Conservation (phyloP, 1,139 yeast genomes). For the Kodamaea derodonti region DNA sequence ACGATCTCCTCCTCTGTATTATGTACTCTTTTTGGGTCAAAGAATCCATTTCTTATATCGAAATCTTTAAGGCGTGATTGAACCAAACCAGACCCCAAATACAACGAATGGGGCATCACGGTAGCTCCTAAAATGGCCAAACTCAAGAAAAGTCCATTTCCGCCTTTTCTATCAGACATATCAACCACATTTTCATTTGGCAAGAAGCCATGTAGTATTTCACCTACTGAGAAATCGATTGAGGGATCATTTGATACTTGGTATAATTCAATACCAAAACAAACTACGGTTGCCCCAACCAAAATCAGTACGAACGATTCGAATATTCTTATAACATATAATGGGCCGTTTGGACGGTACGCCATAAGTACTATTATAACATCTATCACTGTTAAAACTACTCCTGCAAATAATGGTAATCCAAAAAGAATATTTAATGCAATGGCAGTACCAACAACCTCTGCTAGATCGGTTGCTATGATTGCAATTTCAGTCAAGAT, state of each 20-base stretch:
- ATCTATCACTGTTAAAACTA: conserved; percentile 75
- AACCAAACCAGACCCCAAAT: conserved; percentile 88
- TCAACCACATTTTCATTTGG: conserved; percentile 70
- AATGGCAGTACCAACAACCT: conserved; percentile 88
- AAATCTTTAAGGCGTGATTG: conserved; percentile 84
- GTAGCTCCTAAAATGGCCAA: conserved; percentile 95
- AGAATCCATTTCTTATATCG: conserved; percentile 62
- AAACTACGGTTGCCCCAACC: conserved; percentile 78
- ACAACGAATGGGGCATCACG: conserved; percentile 95
- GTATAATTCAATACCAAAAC: conserved; percentile 77
- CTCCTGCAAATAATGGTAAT: conserved; percentile 78
- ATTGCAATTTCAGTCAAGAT: conserved; percentile 70
- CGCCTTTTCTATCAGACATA: conserved; percentile 56
- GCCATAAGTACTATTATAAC: conserved; percentile 83
- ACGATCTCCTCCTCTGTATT: background rate
- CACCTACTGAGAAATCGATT: conserved; percentile 48
- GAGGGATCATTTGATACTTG: conserved; percentile 55
- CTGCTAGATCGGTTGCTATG: conserved; percentile 78
- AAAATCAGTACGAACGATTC: conserved; percentile 75
- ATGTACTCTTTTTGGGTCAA: background rate
- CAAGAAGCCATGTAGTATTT: conserved; percentile 66
- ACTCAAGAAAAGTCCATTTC: conserved; percentile 72
- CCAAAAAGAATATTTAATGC: conserved; percentile 77
- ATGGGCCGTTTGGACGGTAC: conserved; percentile 82
- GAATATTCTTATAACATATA: conserved; percentile 72